Percentiles rank a stretch among this genome's conserved stretches.
Evolutionary conservation across 257 asterid genomes (phyloP).

Genomic region (Coffea eugenioides): DNA sequence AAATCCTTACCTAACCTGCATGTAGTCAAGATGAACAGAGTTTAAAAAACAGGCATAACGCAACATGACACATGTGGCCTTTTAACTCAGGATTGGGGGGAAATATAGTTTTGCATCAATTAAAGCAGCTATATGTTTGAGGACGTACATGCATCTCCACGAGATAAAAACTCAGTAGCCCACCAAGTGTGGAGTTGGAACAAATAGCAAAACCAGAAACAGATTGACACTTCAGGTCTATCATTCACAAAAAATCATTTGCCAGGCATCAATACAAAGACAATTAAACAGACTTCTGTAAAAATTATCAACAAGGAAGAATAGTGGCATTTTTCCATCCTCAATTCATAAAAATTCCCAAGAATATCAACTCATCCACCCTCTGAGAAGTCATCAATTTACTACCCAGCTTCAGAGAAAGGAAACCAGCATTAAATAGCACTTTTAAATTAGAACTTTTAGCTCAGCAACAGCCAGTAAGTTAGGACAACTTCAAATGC

Average conservation of each 20-base stretch:
- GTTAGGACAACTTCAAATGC: background rate
- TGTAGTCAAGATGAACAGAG: background rate
- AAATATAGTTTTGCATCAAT: background rate
- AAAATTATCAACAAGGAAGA: background rate
- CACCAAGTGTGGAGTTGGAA: background rate
- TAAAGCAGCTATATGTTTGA: background rate
- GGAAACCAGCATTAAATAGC: background rate
- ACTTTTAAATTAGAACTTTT: background rate
- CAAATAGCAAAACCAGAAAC: background rate
- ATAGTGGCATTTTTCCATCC: background rate
- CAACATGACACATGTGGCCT: background rate
- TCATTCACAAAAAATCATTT: background rate
- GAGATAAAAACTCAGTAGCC: background rate
- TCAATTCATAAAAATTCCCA: background rate
- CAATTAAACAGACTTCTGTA: background rate
- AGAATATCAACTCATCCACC: background rate
- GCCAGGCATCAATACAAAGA: background rate
- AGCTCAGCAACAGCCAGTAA: background rate
- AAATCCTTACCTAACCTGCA: slow-evolving; percentile 93
- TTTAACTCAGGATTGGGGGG: background rate
- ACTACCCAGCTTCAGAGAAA: background rate
- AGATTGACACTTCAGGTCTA: background rate
- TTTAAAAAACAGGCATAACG: background rate
- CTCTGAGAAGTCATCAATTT: background rate
- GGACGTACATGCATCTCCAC: too few species aligned